phyloP scores from a whole-genome alignment of 1,284 basidiomycete genomes.

The Pseudozyma flocculosa region DNA sequence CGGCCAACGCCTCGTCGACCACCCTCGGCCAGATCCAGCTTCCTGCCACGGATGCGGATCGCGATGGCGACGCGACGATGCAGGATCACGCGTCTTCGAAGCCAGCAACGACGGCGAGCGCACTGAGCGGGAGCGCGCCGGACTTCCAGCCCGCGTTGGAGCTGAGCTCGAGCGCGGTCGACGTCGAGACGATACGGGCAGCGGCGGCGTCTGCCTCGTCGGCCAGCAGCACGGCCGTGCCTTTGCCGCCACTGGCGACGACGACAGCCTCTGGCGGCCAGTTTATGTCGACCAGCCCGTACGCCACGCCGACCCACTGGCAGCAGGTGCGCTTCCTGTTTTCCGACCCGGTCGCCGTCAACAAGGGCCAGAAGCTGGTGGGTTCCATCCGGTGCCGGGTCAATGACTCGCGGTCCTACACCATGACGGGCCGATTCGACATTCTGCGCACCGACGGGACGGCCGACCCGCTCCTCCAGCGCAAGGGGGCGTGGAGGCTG shows the following conservation, averaged over 20 bases:
- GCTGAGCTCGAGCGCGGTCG: neutral
- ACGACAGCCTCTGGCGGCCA: constrained; percentile 3
- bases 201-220: neutral
- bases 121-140: neutral
- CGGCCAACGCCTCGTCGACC: no score
- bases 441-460: constrained; percentile 27
- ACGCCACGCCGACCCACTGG: constrained; percentile 54
- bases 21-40: no score
- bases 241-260: neutral
- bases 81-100: neutral
- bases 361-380: constrained; percentile 42
- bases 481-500: constrained; percentile 44
- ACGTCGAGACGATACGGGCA: neutral
- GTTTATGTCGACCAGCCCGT: constrained; percentile 53
- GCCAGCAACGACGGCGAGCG: no score
- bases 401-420: constrained; percentile 50
- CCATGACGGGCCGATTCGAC: constrained; percentile 28
- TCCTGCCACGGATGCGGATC: neutral
- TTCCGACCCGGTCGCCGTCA: constrained; percentile 51
- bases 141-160: neutral
- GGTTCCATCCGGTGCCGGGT: constrained; percentile 46
- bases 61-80: neutral
- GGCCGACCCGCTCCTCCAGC: constrained; percentile 1
- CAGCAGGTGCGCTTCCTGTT: constrained; percentile 53
- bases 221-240: no score